These are phyloP conservation scores for Salix viminalis DNA, from an alignment of 345 rosid species.

Conservation along the genomic window DNA sequence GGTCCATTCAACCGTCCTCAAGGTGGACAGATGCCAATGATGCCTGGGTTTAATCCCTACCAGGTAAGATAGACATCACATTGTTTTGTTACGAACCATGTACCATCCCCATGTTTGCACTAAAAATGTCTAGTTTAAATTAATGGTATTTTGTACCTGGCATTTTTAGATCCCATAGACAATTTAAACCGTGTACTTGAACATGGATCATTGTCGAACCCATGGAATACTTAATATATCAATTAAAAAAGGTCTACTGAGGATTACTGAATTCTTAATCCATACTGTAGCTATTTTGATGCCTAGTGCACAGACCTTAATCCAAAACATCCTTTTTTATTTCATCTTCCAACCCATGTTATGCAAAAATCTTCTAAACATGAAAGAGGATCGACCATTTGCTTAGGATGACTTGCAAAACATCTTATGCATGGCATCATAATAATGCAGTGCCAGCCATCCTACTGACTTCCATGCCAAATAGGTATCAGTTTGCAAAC, in stretches of 20 bases:
- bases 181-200: background rate
- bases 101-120: background rate
- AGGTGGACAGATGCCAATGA: slow-evolving; percentile 72
- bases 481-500: background rate
- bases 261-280: background rate
- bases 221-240: background rate
- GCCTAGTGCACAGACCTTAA: background rate
- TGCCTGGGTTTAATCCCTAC: slow-evolving; percentile 80
- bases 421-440: background rate
- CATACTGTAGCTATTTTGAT: background rate
- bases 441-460: background rate
- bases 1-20: slow-evolving; percentile 76
- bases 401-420: background rate
- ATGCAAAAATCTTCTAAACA: background rate
- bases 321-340: background rate
- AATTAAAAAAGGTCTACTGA: background rate
- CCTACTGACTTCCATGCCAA: background rate
- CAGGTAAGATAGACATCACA: slow-evolving; percentile 40
- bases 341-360: background rate
- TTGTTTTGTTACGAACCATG: background rate
- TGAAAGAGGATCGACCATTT: background rate
- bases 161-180: background rate
- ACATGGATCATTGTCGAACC: background rate
- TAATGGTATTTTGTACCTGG: background rate
- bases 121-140: background rate